Percentiles rank a stretch among this genome's conserved stretches.
Evolutionary conservation across 495 filamentous ascomycete genomes (phyloP).

Genomic region (Pseudevernia furfuracea): DNA sequence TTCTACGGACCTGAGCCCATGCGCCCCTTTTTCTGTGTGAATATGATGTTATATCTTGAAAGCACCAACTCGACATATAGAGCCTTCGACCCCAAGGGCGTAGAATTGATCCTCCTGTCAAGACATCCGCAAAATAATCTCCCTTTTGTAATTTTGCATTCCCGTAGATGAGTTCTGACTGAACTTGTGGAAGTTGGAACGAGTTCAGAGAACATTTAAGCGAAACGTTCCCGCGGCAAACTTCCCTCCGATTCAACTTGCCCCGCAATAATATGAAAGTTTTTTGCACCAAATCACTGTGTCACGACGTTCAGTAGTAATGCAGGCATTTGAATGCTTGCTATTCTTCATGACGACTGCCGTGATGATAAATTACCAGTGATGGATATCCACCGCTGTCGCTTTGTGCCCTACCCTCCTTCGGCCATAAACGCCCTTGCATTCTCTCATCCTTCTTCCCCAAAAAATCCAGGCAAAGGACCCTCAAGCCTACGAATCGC

Average conservation of each 20-base stretch:
- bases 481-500: slow-evolving; percentile 65
- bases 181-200: too few species aligned
- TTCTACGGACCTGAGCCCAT: neutral
- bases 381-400: slow-evolving; percentile 96
- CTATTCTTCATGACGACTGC: neutral
- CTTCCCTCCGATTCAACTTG: slow-evolving; percentile 14
- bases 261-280: neutral
- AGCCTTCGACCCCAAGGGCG: neutral
- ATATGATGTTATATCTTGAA: neutral
- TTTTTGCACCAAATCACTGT: neutral
- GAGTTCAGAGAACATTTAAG: slow-evolving; percentile 4
- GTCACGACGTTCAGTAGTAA: neutral
- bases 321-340: neutral
- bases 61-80: neutral
- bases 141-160: neutral
- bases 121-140: neutral
- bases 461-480: slow-evolving; percentile 41
- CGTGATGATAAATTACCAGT: neutral
- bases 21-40: neutral
- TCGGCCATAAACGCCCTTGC: slow-evolving; percentile 90
- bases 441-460: slow-evolving; percentile 73
- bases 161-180: too few species aligned
- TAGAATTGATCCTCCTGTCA: neutral
- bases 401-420: slow-evolving; percentile 90
- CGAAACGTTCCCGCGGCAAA: slow-evolving; percentile 4